Evolutionary conservation across 2,329 filamentous ascomycete species (phyloP).

Genomic region (Hirsutella rhossiliensis): DNA sequence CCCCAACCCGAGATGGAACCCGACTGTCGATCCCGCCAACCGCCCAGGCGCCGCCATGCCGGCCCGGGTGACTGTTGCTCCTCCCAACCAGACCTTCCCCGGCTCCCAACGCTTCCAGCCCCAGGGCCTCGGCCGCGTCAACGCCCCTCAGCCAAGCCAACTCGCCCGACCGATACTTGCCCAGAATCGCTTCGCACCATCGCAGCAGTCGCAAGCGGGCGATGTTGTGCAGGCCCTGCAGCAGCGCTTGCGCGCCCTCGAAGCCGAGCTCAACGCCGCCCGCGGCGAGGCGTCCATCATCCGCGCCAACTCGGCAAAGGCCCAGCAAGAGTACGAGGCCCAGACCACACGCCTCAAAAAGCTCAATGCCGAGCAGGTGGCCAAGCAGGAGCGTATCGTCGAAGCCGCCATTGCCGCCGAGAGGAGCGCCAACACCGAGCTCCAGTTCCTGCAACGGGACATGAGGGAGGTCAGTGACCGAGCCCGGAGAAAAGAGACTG

Average conservation of each 20-base stretch:
- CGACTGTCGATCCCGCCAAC: slow-evolving; percentile 14
- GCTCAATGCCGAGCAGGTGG: slow-evolving; percentile 49
- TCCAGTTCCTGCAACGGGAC: slow-evolving; percentile 63
- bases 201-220: slow-evolving; percentile 14
- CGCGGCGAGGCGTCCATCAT: slow-evolving; percentile 64
- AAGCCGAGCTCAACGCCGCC: slow-evolving; percentile 47
- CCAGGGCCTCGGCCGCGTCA: slow-evolving; percentile 10
- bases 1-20: slow-evolving; percentile 27
- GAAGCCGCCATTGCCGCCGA: slow-evolving; percentile 54
- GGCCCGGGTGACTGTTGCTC: slow-evolving; percentile 6
- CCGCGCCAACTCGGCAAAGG: slow-evolving; percentile 55
- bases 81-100: slow-evolving; percentile 7
- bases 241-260: slow-evolving; percentile 38
- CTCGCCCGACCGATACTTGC: slow-evolving; percentile 24
- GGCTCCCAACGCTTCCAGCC: neutral
- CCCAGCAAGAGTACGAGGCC: slow-evolving; percentile 48
- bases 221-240: slow-evolving; percentile 35
- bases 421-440: slow-evolving; percentile 54
- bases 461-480: slow-evolving; percentile 45
- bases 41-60: slow-evolving; percentile 8
- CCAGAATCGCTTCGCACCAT: slow-evolving; percentile 10
- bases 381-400: slow-evolving; percentile 50
- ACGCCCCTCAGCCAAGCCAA: slow-evolving; percentile 25
- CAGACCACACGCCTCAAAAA: slow-evolving; percentile 51
- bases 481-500: slow-evolving; percentile 32